Percentiles rank a stretch among this genome's conserved stretches.
phyloP scores from a whole-genome alignment of 1,284 basidiomycete genomes.

The Cryptococcus amylolentus region DNA sequence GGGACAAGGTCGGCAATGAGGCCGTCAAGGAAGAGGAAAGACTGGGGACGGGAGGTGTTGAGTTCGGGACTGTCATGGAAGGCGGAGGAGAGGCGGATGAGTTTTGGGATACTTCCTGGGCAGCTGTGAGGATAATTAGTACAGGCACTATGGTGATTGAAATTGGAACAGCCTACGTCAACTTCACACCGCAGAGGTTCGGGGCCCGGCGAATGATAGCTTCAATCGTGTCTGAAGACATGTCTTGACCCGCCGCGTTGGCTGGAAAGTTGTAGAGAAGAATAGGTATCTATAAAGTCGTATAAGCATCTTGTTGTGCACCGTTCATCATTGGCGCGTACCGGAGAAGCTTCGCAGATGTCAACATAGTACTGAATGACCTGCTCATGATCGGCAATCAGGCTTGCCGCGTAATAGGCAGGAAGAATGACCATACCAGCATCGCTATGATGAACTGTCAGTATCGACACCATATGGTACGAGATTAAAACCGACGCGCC shows the following conservation, averaged over 20 bases:
- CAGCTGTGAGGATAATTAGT: background rate
- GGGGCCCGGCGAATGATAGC: conserved; percentile 62
- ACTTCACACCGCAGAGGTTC: conserved; percentile 71
- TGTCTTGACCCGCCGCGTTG: conserved; percentile 74
- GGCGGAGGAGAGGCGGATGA: background rate
- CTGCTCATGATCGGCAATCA: conserved; percentile 45
- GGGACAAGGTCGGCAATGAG: conserved; percentile 3
- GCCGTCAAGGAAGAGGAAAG: conserved; percentile 5
- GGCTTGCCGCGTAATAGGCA: conserved; percentile 77
- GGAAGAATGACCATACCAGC: conserved; percentile 75
- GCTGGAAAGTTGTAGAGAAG: conserved; percentile 89
- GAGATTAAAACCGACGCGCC: conserved; percentile 55
- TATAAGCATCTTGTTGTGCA: conserved; percentile 72
- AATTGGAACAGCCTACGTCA: conserved; percentile 60
- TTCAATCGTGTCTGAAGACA: conserved; percentile 78
- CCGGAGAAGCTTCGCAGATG: conserved; percentile 6
- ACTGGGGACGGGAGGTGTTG: background rate
- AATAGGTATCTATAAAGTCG: conserved; percentile 76
- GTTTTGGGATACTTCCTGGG: conserved; percentile 1
- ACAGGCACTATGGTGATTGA: too few species aligned
- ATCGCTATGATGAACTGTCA: conserved; percentile 50
- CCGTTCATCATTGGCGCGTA: conserved; percentile 54
- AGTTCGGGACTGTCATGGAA: background rate
- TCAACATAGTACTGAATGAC: conserved; percentile 6
- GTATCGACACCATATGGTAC: background rate